These are phyloP conservation scores for Penicillium sp. DNA, from an alignment of 2,329 filamentous ascomycete species.

Conservation along the genomic window DNA sequence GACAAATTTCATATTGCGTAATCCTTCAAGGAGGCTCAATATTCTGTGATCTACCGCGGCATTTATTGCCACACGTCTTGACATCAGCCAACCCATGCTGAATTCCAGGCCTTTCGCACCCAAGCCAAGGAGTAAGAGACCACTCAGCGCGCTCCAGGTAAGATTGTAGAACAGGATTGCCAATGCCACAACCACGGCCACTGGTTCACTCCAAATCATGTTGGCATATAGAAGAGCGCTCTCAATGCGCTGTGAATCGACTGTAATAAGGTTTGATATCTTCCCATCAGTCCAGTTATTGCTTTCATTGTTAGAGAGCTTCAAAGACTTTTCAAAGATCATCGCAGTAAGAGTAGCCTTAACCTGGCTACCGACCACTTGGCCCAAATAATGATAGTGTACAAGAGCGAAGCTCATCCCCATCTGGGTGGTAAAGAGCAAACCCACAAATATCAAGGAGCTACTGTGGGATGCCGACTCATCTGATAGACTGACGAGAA, in stretches of 20 bases:
- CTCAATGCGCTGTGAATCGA: neutral
- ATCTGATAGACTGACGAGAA: neutral
- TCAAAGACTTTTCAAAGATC: neutral
- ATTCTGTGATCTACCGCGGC: neutral
- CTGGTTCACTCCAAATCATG: neutral
- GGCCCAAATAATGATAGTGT: neutral
- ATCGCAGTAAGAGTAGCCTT: neutral
- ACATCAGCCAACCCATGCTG: neutral
- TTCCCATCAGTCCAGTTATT: neutral
- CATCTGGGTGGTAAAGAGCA: neutral
- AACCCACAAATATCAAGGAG: neutral
- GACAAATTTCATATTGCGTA: neutral
- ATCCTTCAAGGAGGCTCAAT: neutral
- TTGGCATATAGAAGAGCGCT: neutral
- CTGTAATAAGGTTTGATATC: neutral
- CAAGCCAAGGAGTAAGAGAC: neutral
- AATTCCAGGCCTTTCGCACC: neutral
- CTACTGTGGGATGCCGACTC: neutral
- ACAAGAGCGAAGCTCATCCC: neutral
- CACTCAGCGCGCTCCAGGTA: neutral
- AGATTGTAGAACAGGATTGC: neutral
- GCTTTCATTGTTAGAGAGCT: neutral
- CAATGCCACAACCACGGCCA: neutral
- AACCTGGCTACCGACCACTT: neutral
- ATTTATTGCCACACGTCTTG: neutral